Conservation (phyloP, 148 eudicot genomes). For the Suaeda aralocaspica region DNA sequence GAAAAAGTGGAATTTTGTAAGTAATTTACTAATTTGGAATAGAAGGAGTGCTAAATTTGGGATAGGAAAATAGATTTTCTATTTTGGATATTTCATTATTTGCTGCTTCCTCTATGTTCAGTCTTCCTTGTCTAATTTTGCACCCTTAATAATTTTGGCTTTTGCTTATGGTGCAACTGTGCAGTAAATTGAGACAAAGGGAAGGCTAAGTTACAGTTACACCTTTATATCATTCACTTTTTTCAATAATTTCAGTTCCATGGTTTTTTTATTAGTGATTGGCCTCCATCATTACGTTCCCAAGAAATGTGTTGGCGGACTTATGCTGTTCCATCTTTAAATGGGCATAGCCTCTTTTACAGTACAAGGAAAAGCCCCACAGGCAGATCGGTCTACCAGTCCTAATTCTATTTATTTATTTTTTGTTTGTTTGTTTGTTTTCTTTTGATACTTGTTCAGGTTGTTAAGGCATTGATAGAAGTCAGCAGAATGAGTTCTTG, state of each 20-base stretch:
- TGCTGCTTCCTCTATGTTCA: too few species aligned
- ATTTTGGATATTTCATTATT: too few species aligned
- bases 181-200: too few species aligned
- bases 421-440: conserved; percentile 2
- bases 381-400: background rate
- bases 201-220: too few species aligned
- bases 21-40: too few species aligned
- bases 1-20: too few species aligned
- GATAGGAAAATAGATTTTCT: too few species aligned
- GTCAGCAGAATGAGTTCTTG: conserved; percentile 78
- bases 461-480: conserved; percentile 69
- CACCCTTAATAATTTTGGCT: too few species aligned
- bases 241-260: background rate
- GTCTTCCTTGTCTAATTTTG: too few species aligned
- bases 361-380: background rate
- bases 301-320: background rate
- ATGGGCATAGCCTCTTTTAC: background rate
- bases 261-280: background rate
- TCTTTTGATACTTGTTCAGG: conserved; percentile 41
- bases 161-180: too few species aligned
- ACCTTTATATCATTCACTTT: too few species aligned
- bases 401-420: background rate
- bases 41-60: too few species aligned
- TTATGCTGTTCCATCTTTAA: background rate
- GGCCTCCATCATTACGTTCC: background rate